Evolutionary conservation across 192 early-diverging fungal species (phyloP).

Genomic region (Lobulomyces angularis): DNA sequence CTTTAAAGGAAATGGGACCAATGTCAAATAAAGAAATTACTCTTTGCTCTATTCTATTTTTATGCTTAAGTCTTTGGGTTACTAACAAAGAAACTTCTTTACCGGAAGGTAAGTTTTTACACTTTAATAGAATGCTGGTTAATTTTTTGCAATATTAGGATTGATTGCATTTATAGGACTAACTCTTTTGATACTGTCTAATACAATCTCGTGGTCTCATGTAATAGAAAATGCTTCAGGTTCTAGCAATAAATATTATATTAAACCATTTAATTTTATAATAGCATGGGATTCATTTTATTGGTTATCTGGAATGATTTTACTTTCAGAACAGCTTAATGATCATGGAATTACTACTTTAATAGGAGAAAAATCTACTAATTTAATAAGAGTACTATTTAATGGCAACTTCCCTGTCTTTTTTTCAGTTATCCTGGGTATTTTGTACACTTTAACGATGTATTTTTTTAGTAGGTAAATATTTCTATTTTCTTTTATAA

Average conservation of each 20-base stretch:
- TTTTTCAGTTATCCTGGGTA: slow-evolving; percentile 26
- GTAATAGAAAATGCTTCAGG: slow-evolving; percentile 52
- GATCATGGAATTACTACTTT: slow-evolving; percentile 54
- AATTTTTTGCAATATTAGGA: too few relatives aligned
- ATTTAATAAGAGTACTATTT: slow-evolving; percentile 19
- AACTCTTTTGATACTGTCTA: slow-evolving; percentile 34
- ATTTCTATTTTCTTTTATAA: slow-evolving; percentile 64
- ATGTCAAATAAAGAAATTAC: slow-evolving; percentile 16
- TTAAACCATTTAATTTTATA: too few relatives aligned
- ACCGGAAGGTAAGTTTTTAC: slow-evolving; percentile 50
- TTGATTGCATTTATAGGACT: slow-evolving; percentile 59
- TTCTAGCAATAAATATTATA: too few relatives aligned
- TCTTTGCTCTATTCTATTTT: slow-evolving; percentile 35
- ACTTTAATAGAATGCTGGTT: too few relatives aligned
- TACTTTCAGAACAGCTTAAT: slow-evolving; percentile 60
- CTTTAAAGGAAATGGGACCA: slow-evolving; percentile 11
- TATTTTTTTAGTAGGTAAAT: slow-evolving; percentile 4
- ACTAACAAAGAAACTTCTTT: slow-evolving; percentile 34
- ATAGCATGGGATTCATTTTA: slow-evolving; percentile 70
- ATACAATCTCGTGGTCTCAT: slow-evolving; percentile 54
- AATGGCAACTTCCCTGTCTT: slow-evolving; percentile 24
- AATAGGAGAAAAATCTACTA: slow-evolving; percentile 39
- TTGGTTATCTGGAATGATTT: slow-evolving; percentile 68
- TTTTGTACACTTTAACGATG: slow-evolving; percentile 57
- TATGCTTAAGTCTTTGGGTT: slow-evolving; percentile 50